Base-by-base conservation (phyloP, 192 early-diverging fungal species). In the Lobosporangium transversale region DNA sequence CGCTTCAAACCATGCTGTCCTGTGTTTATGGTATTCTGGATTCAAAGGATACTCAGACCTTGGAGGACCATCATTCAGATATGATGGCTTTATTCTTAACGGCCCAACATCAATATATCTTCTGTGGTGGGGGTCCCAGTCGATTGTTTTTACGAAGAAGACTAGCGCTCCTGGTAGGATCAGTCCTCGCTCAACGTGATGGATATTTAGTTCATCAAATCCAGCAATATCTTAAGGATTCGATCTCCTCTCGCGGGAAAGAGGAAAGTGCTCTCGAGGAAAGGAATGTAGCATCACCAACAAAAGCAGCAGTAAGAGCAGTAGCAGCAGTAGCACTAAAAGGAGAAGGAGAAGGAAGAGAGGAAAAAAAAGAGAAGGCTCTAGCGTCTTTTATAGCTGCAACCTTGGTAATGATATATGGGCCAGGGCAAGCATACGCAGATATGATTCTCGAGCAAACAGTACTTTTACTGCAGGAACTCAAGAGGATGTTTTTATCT, bases 121-220 rank as follows among this genome's bases (percentile, higher is more conserved):
- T 50, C 23, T 27, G 33, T 18, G 36, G n/a, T 18, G 69, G 37
- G 5, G 21, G 32, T 11, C 60, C 69, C 11, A 21, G 42, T 15
- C 60, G 44, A 18, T 37, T 63, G 11, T 12, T 27, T 20, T 5
- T 43, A 20, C 35, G 69, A 27, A 36, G 47, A 32, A 55, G 60
- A 20, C n/a, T 71, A 20, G 52, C 37, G 8, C 63, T 63, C 24
- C 52, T 71, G 43, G 6, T 58, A 11, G 27, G 51, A 2, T 20
- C n/a, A 9, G 69, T 54, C 4, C 30, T 63, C 18, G 27, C 53
- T 32, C 33, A 51, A 15, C 35, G 29, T 29, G 32, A 58, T 17
- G 45, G n/a, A 3, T 42, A 58, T 17, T 23, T 71, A 36, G n/a
- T 40, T 10, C 60, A 29, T 26, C 48, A 29, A 15, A 49, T 51